Percentiles rank a stretch among this genome's conserved stretches.
Conservation (phyloP, 176 grass and related monocot genomes). For the Miscanthus lutarioriparius region DNA sequence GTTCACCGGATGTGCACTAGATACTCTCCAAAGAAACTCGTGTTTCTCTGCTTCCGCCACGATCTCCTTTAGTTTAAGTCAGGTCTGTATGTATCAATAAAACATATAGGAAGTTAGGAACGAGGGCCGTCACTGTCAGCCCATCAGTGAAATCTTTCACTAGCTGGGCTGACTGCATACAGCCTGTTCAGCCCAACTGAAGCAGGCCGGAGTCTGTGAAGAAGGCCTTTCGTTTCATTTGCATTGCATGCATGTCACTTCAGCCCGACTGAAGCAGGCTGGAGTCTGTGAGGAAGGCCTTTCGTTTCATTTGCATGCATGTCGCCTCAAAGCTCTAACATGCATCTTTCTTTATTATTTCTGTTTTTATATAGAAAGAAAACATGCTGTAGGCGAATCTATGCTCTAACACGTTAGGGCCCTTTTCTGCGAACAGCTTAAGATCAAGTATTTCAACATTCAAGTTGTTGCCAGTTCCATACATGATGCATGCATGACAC, state of each 20-base stretch:
- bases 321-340: neutral
- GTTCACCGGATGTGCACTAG: neutral
- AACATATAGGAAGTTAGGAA: neutral
- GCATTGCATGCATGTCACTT: neutral
- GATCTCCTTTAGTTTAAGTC: neutral
- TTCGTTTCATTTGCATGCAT: neutral
- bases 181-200: neutral
- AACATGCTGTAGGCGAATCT: neutral
- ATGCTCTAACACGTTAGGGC: neutral
- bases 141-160: neutral
- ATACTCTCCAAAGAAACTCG: neutral
- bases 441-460: neutral
- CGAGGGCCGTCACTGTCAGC: neutral
- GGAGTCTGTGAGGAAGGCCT: neutral
- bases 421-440: neutral
- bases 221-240: neutral
- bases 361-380: neutral
- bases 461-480: neutral
- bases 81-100: neutral
- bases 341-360: neutral
- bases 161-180: neutral
- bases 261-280: conserved; percentile 9
- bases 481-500: neutral
- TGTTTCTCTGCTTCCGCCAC: neutral
- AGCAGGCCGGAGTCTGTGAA: conserved; percentile 16